A percentile compares a stretch with the other conserved stretches of the same genome.
These are phyloP conservation scores for Fagus crenata DNA, from an alignment of 306 rosid species.

Conservation along the genomic window DNA sequence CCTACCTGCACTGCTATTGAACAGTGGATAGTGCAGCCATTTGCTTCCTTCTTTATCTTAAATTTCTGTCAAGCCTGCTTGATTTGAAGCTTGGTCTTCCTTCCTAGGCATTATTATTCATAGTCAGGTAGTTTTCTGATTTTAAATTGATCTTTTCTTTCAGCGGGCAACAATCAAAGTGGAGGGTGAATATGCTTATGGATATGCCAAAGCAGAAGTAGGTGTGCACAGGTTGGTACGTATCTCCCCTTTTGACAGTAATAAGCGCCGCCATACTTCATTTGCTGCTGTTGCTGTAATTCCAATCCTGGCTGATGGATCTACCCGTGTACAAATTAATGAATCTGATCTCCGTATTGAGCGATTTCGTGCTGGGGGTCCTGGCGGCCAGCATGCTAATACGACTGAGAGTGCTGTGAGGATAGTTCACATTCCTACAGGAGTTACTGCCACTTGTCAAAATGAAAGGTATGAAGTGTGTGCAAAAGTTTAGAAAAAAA, in stretches of 20 bases:
- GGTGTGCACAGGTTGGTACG: constrained; percentile 97
- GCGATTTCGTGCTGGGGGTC: constrained; percentile 83
- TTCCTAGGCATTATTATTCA: neutral
- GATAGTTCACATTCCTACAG: constrained; percentile 87
- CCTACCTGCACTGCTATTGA: neutral
- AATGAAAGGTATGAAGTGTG: constrained; percentile 68
- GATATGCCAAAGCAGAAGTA: constrained; percentile 97
- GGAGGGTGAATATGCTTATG: constrained; percentile 92
- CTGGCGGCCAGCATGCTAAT: constrained; percentile 96
- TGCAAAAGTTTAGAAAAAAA: neutral
- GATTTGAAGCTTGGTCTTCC: neutral
- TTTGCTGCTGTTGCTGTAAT: constrained; percentile 97
- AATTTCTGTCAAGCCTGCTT: neutral
- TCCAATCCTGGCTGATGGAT: constrained; percentile 74
- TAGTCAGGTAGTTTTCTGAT: constrained; percentile 25
- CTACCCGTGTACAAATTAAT: constrained; percentile 71
- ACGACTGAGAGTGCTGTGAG: constrained; percentile 94
- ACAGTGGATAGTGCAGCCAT: neutral
- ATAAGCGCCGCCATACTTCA: constrained; percentile 90
- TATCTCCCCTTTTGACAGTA: constrained; percentile 92
- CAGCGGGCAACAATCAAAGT: constrained; percentile 95
- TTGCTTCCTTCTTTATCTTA: constrained; percentile 8
- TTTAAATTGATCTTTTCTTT: constrained; percentile 33
- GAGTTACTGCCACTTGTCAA: constrained; percentile 91
- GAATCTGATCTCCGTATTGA: constrained; percentile 95